phyloP scores from a whole-genome alignment of 495 filamentous ascomycete genomes.

The Thozetella sp. region DNA sequence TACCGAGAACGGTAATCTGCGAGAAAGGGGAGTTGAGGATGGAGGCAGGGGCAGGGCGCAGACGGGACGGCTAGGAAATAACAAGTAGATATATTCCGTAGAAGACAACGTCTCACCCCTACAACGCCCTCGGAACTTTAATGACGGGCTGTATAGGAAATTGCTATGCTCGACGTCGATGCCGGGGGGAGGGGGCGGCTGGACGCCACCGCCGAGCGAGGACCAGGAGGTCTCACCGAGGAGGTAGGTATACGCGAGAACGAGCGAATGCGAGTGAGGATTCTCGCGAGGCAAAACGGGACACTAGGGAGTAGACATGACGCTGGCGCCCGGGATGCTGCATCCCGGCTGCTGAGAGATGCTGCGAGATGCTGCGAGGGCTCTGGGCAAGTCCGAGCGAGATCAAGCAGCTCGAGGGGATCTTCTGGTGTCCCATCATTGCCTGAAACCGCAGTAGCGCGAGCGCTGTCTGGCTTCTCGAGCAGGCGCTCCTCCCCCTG shows the following conservation, averaged over 20 bases:
- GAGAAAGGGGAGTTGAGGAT: neutral
- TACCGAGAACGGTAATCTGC: neutral
- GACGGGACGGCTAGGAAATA: neutral
- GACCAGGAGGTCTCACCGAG: no score
- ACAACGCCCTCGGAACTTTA: no score
- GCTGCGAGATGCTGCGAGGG: no score
- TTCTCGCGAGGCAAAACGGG: neutral
- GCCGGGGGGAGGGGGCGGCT: no score
- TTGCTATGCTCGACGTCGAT: no score
- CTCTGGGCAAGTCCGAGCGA: slow-evolving; percentile 12
- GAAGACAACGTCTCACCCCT: no score
- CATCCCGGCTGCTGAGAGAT: slow-evolving; percentile 6
- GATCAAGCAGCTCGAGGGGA: neutral
- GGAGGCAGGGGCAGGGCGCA: neutral
- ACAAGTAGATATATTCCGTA: neutral
- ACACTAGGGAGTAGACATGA: neutral
- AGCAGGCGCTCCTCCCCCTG: neutral
- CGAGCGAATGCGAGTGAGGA: no score
- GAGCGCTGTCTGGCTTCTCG: neutral
- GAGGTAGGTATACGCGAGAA: slow-evolving; percentile 10
- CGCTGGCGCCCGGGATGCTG: slow-evolving; percentile 3
- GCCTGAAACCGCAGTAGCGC: slow-evolving; percentile 1
- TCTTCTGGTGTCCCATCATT: neutral
- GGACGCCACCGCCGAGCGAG: no score
- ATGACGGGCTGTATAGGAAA: no score